Conservation (phyloP, 345 rosid species). For the Anacardium occidentale region DNA sequence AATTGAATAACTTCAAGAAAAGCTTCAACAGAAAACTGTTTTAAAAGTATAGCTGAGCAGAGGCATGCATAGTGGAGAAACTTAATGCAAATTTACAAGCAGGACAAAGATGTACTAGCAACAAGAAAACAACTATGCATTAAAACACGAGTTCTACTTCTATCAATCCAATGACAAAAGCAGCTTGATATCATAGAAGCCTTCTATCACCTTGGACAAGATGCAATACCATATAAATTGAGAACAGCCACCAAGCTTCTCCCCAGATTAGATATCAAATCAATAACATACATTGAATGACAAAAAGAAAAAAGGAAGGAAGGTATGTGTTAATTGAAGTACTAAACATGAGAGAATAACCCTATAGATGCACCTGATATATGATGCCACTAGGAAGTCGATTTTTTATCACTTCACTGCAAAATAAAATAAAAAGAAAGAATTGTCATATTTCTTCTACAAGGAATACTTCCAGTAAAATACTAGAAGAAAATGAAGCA, state of each 20-base stretch:
- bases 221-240: not conserved
- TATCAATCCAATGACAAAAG: not conserved
- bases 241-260: not conserved
- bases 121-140: not conserved
- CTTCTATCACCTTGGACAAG: not conserved
- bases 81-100: not conserved
- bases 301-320: not conserved
- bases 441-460: not conserved
- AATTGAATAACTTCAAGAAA: not conserved
- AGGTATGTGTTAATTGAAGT: not conserved
- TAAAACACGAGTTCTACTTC: not conserved
- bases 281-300: not conserved
- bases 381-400: slow-evolving; percentile 59
- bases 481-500: not conserved
- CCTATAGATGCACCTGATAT: slow-evolving; percentile 57
- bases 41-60: not conserved
- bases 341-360: not conserved
- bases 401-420: slow-evolving; percentile 79
- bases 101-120: not conserved
- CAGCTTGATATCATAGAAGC: not conserved
- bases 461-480: not conserved
- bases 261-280: not conserved
- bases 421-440: not conserved
- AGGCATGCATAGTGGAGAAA: not conserved
- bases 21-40: not conserved